Percentiles rank a stretch among this genome's conserved stretches.
phyloP scores from a whole-genome alignment of 495 filamentous ascomycete genomes.

The Xylaria sp. region DNA sequence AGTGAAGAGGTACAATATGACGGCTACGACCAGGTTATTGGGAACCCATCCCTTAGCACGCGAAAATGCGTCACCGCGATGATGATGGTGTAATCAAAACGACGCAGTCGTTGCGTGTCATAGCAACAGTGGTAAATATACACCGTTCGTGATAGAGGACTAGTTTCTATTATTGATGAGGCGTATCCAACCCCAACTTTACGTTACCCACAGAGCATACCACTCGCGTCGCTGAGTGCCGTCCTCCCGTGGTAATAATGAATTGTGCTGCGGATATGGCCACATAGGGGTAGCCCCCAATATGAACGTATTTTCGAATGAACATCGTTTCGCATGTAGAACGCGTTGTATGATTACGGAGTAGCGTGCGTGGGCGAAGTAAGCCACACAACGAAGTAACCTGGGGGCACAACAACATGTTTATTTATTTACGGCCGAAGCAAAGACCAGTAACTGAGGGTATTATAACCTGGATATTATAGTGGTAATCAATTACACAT shows the following conservation, averaged over 20 bases:
- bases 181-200: background rate
- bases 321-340: background rate
- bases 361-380: background rate
- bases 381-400: slow-evolving; percentile 14
- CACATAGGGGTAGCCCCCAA: background rate
- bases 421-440: slow-evolving; percentile 16
- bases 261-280: background rate
- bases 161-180: background rate
- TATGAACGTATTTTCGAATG: background rate
- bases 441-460: background rate
- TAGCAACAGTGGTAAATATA: no score
- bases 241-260: background rate
- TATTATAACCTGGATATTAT: background rate
- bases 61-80: background rate
- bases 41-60: background rate
- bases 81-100: no score
- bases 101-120: no score
- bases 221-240: background rate
- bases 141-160: no score
- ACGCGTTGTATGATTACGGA: slow-evolving; percentile 7
- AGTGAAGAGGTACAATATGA: background rate
- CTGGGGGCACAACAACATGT: slow-evolving; percentile 22
- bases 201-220: background rate
- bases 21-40: background rate
- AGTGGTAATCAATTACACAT: background rate